Conservation (phyloP, 805 yeast genomes). For the Starmera dryadoides region DNA sequence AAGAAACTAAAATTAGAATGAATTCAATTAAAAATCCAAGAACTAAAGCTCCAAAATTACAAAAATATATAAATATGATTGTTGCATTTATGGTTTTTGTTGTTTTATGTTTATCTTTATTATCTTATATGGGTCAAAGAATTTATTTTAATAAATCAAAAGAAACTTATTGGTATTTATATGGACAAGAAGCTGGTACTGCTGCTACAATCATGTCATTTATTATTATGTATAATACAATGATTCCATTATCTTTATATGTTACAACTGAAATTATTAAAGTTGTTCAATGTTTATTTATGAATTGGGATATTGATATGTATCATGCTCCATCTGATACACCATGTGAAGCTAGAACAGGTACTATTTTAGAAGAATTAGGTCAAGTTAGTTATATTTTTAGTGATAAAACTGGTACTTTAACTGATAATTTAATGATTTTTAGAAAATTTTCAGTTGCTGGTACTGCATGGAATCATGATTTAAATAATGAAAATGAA, state of each 20-base stretch:
- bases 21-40: constrained; percentile 87
- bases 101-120: constrained; percentile 66
- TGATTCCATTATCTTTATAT: constrained; percentile 89
- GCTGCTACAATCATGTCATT: constrained; percentile 93
- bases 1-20: constrained; percentile 92
- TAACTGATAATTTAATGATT: constrained; percentile 91
- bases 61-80: constrained; percentile 71
- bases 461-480: constrained; percentile 89
- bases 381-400: constrained; percentile 95
- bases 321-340: constrained; percentile 78
- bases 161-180: constrained; percentile 65
- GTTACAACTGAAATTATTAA: constrained; percentile 96
- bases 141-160: constrained; percentile 34
- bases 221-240: constrained; percentile 93
- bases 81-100: constrained; percentile 83
- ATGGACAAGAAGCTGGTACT: constrained; percentile 66
- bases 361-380: constrained; percentile 89
- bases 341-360: constrained; percentile 92
- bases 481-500: constrained; percentile 35
- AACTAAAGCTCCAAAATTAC: constrained; percentile 89
- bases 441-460: constrained; percentile 83
- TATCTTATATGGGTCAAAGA: constrained; percentile 76
- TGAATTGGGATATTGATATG: constrained; percentile 93
- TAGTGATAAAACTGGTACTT: constrained; percentile 95
- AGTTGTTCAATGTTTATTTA: constrained; percentile 70